phyloP scores from a whole-genome alignment of 257 asterid genomes.

The Fraxinus anomala region DNA sequence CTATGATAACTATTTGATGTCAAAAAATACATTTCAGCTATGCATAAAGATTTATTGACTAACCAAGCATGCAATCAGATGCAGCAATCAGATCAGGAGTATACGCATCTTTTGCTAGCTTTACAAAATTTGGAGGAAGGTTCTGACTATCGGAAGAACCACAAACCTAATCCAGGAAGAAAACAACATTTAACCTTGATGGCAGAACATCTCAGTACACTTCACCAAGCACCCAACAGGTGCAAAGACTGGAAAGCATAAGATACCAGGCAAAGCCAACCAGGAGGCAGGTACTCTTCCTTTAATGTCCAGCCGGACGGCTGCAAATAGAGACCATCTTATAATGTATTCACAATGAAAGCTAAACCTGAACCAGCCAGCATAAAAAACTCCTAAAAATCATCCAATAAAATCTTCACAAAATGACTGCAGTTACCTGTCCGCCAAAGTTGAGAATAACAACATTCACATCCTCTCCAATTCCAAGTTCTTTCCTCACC shows the following conservation, averaged over 20 bases:
- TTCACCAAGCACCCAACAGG: background rate
- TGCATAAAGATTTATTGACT: constrained; percentile 28
- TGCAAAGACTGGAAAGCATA: constrained; percentile 8
- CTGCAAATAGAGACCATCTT: constrained; percentile 45
- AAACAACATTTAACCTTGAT: constrained; percentile 16
- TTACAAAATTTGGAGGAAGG: constrained; percentile 83
- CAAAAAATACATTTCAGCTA: constrained; percentile 6
- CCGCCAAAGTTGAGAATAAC: constrained; percentile 98
- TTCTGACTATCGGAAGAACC: constrained; percentile 84
- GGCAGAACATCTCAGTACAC: constrained; percentile 10
- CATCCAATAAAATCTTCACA: background rate
- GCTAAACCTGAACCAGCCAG: constrained; percentile 2
- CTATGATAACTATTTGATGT: constrained; percentile 16
- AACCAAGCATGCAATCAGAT: constrained; percentile 99
- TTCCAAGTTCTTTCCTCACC: constrained; percentile 87
- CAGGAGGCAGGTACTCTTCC: constrained; percentile 86
- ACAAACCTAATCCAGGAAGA: constrained; percentile 66
- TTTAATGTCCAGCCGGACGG: constrained; percentile 96
- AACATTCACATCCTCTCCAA: constrained; percentile 72
- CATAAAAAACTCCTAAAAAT: constrained; percentile 5
- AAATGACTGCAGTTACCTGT: constrained; percentile 56
- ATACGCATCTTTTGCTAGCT: constrained; percentile 84
- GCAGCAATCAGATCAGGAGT: constrained; percentile 97
- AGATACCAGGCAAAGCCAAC: constrained; percentile 96
- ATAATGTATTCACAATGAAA: constrained; percentile 7